These are phyloP conservation scores for Triglochin maritima DNA, from an alignment of 106 monocot species.

Conservation along the genomic window DNA sequence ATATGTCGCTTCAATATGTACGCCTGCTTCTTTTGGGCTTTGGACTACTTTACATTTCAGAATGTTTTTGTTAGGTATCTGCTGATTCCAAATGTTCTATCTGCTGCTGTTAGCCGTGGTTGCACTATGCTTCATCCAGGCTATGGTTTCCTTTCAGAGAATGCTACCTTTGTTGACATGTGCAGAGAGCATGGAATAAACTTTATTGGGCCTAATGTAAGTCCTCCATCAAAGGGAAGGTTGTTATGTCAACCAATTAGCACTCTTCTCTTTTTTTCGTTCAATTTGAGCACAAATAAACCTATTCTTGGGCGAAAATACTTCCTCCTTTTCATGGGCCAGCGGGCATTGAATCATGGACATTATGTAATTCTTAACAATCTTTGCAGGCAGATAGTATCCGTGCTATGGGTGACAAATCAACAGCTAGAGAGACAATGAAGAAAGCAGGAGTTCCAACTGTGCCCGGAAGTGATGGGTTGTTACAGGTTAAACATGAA, in stretches of 20 bases:
- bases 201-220: slow-evolving; percentile 94
- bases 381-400: slow-evolving; percentile 71
- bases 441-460: slow-evolving; percentile 95
- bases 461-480: slow-evolving; percentile 88
- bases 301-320: no score
- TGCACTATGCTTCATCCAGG: slow-evolving; percentile 98
- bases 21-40: no score
- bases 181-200: slow-evolving; percentile 89
- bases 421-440: slow-evolving; percentile 97
- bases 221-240: background rate
- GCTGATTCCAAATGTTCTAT: slow-evolving; percentile 68
- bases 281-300: no score
- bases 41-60: background rate
- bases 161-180: slow-evolving; percentile 88
- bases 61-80: slow-evolving; percentile 49
- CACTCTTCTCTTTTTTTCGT: no score
- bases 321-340: no score
- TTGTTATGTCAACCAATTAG: no score
- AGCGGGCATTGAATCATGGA: no score
- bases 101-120: slow-evolving; percentile 74
- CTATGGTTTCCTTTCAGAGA: slow-evolving; percentile 90
- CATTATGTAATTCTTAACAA: no score
- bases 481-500: slow-evolving; percentile 48
- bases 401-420: slow-evolving; percentile 87
- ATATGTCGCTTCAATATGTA: no score